Evolutionary conservation across 2,329 filamentous ascomycete genomes (phyloP).

Genomic region (Exophiala alcalophila): DNA sequence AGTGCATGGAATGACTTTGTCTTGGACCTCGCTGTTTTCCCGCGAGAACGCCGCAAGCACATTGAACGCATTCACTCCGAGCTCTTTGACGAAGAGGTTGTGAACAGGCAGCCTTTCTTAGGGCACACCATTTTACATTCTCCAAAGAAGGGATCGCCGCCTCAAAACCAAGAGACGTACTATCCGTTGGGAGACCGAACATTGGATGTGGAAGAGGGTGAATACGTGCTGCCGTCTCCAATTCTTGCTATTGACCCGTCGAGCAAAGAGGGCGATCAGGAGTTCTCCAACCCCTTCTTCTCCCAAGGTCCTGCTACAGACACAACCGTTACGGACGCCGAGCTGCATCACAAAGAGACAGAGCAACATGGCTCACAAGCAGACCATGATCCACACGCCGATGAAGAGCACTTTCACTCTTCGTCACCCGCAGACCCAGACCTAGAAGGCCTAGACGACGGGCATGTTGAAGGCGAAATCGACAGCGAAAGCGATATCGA

Average conservation of each 20-base stretch:
- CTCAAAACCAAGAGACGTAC: constrained; percentile 21
- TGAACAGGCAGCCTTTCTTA: constrained; percentile 9
- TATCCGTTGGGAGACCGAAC: constrained; percentile 27
- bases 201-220: constrained; percentile 29
- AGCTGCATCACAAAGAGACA: background rate
- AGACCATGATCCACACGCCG: too few relatives aligned
- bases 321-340: background rate
- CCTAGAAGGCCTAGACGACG: too few relatives aligned
- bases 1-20: constrained; percentile 30
- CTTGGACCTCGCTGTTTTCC: constrained; percentile 28
- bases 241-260: constrained; percentile 21
- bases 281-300: constrained; percentile 1
- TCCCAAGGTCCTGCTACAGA: background rate
- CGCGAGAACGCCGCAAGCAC: constrained; percentile 28
- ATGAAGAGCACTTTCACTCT: background rate
- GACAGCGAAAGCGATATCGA: constrained; percentile 9
- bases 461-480: too few relatives aligned
- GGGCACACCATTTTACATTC: constrained; percentile 2
- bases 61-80: constrained; percentile 28
- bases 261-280: too few relatives aligned
- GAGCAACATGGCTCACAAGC: background rate
- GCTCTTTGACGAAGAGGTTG: constrained; percentile 28
- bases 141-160: background rate
- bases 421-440: background rate
- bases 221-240: constrained; percentile 29